Conservation (phyloP, 139 green algal species). For the Zygnema cylindricum region DNA sequence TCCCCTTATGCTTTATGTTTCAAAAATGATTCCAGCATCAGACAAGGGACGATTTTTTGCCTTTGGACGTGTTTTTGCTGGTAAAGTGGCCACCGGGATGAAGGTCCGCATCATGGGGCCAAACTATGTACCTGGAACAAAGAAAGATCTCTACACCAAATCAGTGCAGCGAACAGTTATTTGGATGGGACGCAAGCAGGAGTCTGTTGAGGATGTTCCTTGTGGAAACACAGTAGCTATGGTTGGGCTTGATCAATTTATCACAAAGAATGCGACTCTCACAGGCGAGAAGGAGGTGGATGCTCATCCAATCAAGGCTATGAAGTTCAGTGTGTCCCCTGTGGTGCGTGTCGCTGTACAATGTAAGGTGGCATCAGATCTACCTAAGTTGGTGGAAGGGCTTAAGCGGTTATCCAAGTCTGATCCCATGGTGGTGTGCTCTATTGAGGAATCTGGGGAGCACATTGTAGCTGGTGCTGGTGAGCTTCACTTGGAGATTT, state of each 20-base stretch:
- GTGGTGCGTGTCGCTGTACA: constrained; percentile 92
- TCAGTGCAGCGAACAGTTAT: constrained; percentile 98
- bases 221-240: constrained; percentile 98
- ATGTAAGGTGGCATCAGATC: constrained; percentile 93
- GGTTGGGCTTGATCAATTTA: constrained; percentile 98
- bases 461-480: constrained; percentile 97
- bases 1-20: constrained; percentile 98
- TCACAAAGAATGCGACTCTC: constrained; percentile 98
- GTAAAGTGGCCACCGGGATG: constrained; percentile 85
- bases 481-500: constrained; percentile 99
- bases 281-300: constrained; percentile 85
- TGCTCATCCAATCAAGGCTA: constrained; percentile 96
- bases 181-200: constrained; percentile 97
- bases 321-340: constrained; percentile 99
- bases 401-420: constrained; percentile 97
- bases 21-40: constrained; percentile 97
- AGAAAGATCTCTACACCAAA: constrained; percentile 99
- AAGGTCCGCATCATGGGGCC: constrained; percentile 99
- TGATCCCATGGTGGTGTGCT: constrained; percentile 98
- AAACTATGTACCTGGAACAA: constrained; percentile 96
- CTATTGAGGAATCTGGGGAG: constrained; percentile 98
- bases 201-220: constrained; percentile 97
- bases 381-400: constrained; percentile 99
- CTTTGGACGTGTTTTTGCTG: constrained; percentile 97
- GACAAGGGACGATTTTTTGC: constrained; percentile 99